Base-by-base conservation (phyloP, 768 basidiomycete genomes). In the Naganishia kalamii region DNA sequence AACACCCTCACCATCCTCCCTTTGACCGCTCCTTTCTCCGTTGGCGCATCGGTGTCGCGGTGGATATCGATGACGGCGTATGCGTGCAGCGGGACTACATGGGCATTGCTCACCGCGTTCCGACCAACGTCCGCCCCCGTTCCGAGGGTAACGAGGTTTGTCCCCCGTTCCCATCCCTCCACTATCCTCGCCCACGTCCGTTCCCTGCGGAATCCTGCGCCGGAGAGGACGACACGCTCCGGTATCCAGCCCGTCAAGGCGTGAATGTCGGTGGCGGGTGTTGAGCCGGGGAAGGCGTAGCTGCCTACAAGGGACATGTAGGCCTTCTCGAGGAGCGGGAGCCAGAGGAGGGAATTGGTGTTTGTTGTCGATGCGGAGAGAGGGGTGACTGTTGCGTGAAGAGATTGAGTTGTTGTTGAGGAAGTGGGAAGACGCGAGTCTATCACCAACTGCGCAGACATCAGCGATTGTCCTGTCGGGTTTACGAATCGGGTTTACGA, bases 171-270 rank as follows among this genome's bases (percentile, higher is more conserved):
- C 72, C 87, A 89, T 0, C 84, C 87, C 3, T 79, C 68, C n/a
- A 77, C 60, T 19, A 93, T 76, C 44, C 87, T 81, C 37, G 80
- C 73, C 92, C 92, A 96, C 0, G 86, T 88, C 65, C 83, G 86
- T 77, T 97, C 92, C 19, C 86, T 83, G 73, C 89, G 87, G 70
- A 94, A 92, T 0, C 35, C 88, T 89, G 60, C 11, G 3, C 60
- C 48, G 23, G 37, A 27, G 13, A 64, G 68, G 62, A 85, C 84
- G 6, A 92, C 73, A 68, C 88, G 83, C 70, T 96, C 92, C 0
- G 91, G 92, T 70, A 96, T 89, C 92, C 92, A 97, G 1, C 90
- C 89, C 8, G 85, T 84, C 37, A 93, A 80, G 21, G 76, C 73
- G 48, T 75, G 72, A 17, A 76, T 62, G 50, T 78, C 77, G 11